A percentile compares a stretch with the other conserved stretches of the same genome.
Evolutionary conservation across 176 grass and related monocot genomes (phyloP).

Genomic region (Triticum urartu): DNA sequence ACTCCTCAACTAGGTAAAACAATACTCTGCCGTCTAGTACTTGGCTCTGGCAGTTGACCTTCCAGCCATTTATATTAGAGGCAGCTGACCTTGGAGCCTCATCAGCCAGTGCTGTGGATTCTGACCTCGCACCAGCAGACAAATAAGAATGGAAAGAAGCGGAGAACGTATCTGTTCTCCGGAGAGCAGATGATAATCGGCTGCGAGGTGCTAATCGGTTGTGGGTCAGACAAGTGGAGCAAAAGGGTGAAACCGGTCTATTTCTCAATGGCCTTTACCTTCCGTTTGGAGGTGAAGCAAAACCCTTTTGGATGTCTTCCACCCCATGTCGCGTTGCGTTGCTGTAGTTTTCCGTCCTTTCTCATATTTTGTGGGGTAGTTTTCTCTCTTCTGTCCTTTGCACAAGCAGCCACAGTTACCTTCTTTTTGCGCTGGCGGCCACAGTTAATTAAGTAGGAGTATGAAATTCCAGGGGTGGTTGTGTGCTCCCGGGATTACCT

Average conservation of each 20-base stretch:
- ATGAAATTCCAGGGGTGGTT: no score
- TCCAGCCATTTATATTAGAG: not conserved
- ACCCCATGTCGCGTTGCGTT: not conserved
- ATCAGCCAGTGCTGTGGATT: not conserved
- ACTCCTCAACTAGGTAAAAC: not conserved
- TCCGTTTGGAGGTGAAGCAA: slow-evolving; percentile 10
- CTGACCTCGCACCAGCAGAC: not conserved
- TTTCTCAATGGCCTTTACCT: not conserved
- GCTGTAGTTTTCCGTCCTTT: not conserved
- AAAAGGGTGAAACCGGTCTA: not conserved
- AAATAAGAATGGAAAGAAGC: not conserved
- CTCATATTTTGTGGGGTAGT: no score
- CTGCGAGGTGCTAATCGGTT: not conserved
- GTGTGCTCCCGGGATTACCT: not conserved
- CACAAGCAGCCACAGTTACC: no score
- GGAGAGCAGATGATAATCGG: not conserved
- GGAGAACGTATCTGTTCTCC: not conserved
- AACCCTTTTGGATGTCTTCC: not conserved
- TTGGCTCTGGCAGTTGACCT: slow-evolving; percentile 23
- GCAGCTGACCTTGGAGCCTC: slow-evolving; percentile 31
- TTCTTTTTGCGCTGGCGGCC: no score
- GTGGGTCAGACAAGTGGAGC: not conserved
- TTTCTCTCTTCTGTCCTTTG: no score
- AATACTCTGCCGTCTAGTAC: not conserved
- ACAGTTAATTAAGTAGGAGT: no score